Conservation (phyloP, 129 eudicot genomes). For the Flaveria sonorensis region DNA sequence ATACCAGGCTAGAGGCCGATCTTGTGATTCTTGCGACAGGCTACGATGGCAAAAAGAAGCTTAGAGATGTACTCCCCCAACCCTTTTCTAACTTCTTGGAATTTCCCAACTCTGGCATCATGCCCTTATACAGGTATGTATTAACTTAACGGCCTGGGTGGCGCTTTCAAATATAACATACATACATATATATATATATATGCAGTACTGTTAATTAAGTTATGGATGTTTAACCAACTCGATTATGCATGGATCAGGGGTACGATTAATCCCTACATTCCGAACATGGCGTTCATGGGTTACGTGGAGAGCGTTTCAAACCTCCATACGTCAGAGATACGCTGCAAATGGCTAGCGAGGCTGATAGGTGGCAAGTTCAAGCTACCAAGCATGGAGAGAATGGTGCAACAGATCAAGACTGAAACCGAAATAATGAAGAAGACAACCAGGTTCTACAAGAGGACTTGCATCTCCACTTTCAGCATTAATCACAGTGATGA, state of each 20-base stretch:
- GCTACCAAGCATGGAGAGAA: conserved; percentile 73
- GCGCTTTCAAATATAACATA: not conserved
- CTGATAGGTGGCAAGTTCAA: conserved; percentile 64
- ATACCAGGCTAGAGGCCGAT: conserved; percentile 74
- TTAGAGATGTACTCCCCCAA: conserved; percentile 59
- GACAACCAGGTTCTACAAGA: conserved; percentile 85
- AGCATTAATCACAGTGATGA: conserved; percentile 90
- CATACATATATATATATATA: not conserved
- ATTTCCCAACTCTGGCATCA: conserved; percentile 57
- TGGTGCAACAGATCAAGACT: conserved; percentile 62
- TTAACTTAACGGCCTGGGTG: no score
- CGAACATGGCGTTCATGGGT: conserved; percentile 92
- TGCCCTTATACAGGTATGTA: conserved; percentile 76
- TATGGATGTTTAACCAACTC: no score
- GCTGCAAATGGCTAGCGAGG: conserved; percentile 91
- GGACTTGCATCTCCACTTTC: conserved; percentile 91
- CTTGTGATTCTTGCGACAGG: conserved; percentile 85
- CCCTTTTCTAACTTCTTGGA: conserved; percentile 66
- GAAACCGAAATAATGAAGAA: conserved; percentile 87
- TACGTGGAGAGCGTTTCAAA: conserved; percentile 91
- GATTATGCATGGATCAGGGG: conserved; percentile 71
- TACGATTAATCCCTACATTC: conserved; percentile 83
- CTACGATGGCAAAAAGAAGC: conserved; percentile 80
- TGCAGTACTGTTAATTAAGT: no score
- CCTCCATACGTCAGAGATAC: conserved; percentile 89